Evolutionary conservation across 2,329 filamentous ascomycete species (phyloP).

Genomic region (Xylariaceae sp.): DNA sequence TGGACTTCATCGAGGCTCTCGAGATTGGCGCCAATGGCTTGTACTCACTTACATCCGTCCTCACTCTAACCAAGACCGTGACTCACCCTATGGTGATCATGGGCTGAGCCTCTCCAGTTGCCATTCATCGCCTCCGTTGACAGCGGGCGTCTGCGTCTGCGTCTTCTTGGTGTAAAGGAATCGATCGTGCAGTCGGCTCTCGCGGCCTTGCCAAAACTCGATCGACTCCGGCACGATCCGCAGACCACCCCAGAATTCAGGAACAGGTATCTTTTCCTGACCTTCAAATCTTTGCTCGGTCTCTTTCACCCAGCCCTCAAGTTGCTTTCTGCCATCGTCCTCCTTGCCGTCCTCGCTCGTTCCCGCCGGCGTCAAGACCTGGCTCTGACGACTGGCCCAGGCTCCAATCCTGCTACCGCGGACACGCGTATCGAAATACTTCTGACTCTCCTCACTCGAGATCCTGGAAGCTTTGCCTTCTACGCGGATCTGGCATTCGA

Average conservation of each 20-base stretch:
- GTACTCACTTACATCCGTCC: neutral
- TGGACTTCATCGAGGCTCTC: neutral
- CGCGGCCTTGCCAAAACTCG: conserved; percentile 94
- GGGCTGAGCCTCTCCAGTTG: conserved; percentile 69
- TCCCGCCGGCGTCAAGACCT: conserved; percentile 53
- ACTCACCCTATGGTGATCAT: conserved; percentile 33
- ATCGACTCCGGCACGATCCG: conserved; percentile 78
- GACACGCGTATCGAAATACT: conserved; percentile 62
- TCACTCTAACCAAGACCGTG: neutral
- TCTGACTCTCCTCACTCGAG: conserved; percentile 63
- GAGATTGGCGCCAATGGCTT: neutral
- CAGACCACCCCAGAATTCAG: conserved; percentile 90
- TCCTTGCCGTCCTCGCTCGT: conserved; percentile 31
- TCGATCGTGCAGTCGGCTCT: conserved; percentile 86
- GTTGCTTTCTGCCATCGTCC: conserved; percentile 64
- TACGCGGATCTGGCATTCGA: conserved; percentile 86
- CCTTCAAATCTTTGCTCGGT: conserved; percentile 70
- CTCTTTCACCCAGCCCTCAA: conserved; percentile 74
- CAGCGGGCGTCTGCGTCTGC: conserved; percentile 39
- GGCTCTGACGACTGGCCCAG: conserved; percentile 88
- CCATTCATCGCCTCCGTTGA: conserved; percentile 49
- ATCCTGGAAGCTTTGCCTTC: conserved; percentile 72
- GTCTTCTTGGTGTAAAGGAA: conserved; percentile 72
- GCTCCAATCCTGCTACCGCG: conserved; percentile 81
- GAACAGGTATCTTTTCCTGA: conserved; percentile 76